Evolutionary conservation across 371 early-diverging fungal genomes (phyloP).

Genomic region (Mortierella sp.): DNA sequence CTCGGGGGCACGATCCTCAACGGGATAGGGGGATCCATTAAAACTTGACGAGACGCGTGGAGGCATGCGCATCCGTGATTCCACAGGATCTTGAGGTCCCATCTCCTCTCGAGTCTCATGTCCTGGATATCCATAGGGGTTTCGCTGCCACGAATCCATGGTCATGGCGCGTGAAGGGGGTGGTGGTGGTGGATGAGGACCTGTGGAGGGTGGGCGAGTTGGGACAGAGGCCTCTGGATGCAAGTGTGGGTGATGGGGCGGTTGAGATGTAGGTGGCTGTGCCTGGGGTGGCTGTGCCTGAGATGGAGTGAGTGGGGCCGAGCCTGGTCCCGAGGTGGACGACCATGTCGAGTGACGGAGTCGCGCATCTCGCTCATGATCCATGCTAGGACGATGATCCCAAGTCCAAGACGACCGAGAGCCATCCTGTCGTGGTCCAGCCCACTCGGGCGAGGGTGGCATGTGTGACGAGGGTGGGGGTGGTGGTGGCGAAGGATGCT

Average conservation of each 20-base stretch:
- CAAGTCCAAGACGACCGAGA: constrained; percentile 12
- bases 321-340: constrained; percentile 2
- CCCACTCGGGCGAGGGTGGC: constrained; percentile 7
- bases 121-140: constrained; percentile 8
- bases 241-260: too few species aligned
- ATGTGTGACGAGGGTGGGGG: constrained; percentile 20
- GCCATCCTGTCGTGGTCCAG: background rate
- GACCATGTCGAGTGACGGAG: constrained; percentile 34
- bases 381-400: constrained; percentile 14
- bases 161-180: constrained; percentile 24
- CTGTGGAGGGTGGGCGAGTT: background rate
- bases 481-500: constrained; percentile 20
- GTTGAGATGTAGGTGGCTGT: too few species aligned
- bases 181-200: constrained; percentile 2
- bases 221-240: too few species aligned
- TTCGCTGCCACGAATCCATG: constrained; percentile 28
- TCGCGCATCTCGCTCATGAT: constrained; percentile 12
- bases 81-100: constrained; percentile 1
- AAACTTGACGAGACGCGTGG: constrained; percentile 12
- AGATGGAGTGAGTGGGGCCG: too few species aligned
- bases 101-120: constrained; percentile 13
- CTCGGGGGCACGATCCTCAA: constrained; percentile 11
- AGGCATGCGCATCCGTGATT: constrained; percentile 14
- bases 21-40: constrained; percentile 21
- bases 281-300: too few species aligned